Evolutionary conservation across 768 basidiomycete species (phyloP), one percentile per base, ranked within the genome.

Genomic region (Exidia glandulosa): DNA sequence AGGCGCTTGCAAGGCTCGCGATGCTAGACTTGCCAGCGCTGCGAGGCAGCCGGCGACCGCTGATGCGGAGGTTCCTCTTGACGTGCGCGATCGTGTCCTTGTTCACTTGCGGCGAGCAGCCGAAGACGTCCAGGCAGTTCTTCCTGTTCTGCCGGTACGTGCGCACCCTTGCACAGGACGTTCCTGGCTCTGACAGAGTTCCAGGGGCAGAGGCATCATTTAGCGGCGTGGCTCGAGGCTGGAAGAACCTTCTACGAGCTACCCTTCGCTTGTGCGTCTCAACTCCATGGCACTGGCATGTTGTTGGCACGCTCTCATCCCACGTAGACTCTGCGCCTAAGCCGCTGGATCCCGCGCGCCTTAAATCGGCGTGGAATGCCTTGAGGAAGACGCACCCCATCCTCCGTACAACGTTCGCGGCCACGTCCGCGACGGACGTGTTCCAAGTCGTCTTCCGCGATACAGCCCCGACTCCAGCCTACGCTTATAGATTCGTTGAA

Each of bases 381-480:
- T 19, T 54, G 4, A 23, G 41, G 3, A 62, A 31, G 61, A 65
- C 70, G 1, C 62, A 66, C 23, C 60, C 63, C 12, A 60, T 73
- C 37, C 60, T 63, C 7, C 52, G 27, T 12, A 65, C 67, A n/a
- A 64, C 71, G 0, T 77, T 78, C 14, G 77, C 77, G 1, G 76
- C 77, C 60, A 71, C 71, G 25, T 66, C 63, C 37, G 56, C 58
- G 5, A 64, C 62, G 19, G 29, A 52, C 3, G 29, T 50, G 9
- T 64, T 66, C 3, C 66, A 67, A 23, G 66, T 66, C 9, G 55
- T 72, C 32, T 64, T 71, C 19, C 66, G 66, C 4, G 63, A 65
- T 32, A 55, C 63, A 23, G 67, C 66, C n/a, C 27, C 64, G 29
- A 29, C 29, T 63, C 62, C 59, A 19, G n/a, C n/a, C n/a, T n/a